Percentiles rank a stretch among this genome's conserved stretches.
Conservation (phyloP, 306 rosid species). For the Prunus mongolica region DNA sequence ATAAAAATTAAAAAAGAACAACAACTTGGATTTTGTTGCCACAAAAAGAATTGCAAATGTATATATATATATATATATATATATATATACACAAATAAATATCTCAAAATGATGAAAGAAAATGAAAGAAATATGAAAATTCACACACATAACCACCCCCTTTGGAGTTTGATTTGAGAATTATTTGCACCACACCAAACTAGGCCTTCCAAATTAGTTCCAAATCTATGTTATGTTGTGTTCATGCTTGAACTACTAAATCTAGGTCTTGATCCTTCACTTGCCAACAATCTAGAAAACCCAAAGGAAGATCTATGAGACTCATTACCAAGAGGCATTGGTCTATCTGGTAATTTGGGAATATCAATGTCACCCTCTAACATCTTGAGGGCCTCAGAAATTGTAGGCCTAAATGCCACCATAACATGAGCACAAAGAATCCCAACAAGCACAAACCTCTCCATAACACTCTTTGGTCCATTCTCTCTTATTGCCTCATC, state of each 20-base stretch:
- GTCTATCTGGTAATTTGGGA: slow-evolving; percentile 67
- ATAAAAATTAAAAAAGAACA: no score
- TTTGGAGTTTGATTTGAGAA: background rate
- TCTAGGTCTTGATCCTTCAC: slow-evolving; percentile 35
- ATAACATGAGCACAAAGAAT: slow-evolving; percentile 82
- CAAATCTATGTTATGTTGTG: background rate
- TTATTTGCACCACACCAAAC: no score
- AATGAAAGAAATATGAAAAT: background rate
- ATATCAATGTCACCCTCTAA: slow-evolving; percentile 83
- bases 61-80: background rate
- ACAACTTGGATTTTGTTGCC: background rate
- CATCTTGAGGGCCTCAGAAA: slow-evolving; percentile 73
- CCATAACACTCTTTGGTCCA: slow-evolving; percentile 67
- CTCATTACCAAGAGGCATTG: slow-evolving; percentile 66
- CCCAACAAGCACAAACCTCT: slow-evolving; percentile 76
- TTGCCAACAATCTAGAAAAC: slow-evolving; percentile 20
- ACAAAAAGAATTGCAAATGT: no score
- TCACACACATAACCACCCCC: background rate
- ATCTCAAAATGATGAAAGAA: no score
- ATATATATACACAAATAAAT: background rate
- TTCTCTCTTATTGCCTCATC: slow-evolving; percentile 40
- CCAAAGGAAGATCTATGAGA: slow-evolving; percentile 51
- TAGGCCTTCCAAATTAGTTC: background rate
- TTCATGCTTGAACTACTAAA: slow-evolving; percentile 9
- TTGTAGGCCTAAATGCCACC: slow-evolving; percentile 90